Evolutionary conservation across 2,329 filamentous ascomycete species (phyloP), one percentile per base, ranked within the genome.

Genomic region (Fusarium sarcochroum): DNA sequence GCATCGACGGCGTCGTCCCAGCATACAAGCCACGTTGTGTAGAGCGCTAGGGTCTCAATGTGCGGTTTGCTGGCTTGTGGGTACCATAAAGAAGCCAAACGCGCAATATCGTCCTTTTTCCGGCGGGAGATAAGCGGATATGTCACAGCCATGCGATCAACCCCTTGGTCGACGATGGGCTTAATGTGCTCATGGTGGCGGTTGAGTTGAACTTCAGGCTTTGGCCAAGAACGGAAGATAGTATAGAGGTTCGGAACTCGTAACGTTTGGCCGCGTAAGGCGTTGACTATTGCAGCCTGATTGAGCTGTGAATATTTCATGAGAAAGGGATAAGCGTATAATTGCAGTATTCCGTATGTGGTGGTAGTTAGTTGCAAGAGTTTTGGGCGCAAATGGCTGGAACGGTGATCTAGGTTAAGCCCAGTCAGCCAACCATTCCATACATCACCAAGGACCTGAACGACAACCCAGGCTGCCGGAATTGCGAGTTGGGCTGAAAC

Each of bases 1-100:
- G 71, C 66, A 52, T 79, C 77, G 13, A 78, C 70, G 17, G 69
- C 69, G 40, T 79, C 77, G 21, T 78, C 76, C 77, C 77, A 79
- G 54, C 75, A 76, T 17, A 79, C 63, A 17, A 78, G 41, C 77
- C 77, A 79, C 34, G 71, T 62, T 18, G 64, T 68, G 40, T 70
- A 77, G 37, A 75, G 50, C 3, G 69, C 66, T 41, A 79, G 55
- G 8, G 66, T 64, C 32, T 72, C 58, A 5, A 77, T 44, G n/a
- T 54, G 57, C 1, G 45, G 34, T 46, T 53, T 63, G 6, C 40
- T 25, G 3, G 75, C 72, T 11, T 66, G 47, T 3, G 76, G 74
- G 34, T 69, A 79, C 58, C 65, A 71, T 27, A 73, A 48, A 7
- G 62, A 58, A 2, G 63, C 46, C 7, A 75, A 30, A 1, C 66